phyloP scores from a whole-genome alignment of 495 filamentous ascomycete genomes.

The Podospora conica region DNA sequence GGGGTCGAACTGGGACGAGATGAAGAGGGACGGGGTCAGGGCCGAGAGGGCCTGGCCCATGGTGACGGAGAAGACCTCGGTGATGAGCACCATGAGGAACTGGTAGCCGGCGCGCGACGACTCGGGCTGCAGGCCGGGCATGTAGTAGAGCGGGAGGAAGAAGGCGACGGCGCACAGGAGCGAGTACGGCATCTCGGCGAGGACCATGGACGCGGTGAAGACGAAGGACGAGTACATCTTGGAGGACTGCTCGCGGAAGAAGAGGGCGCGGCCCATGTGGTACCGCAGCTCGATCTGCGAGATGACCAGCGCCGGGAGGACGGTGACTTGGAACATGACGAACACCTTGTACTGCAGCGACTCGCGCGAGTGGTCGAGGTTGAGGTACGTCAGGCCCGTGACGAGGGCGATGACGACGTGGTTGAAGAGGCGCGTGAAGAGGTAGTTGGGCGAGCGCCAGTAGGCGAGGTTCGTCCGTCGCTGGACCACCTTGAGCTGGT shows the following conservation, averaged over 20 bases:
- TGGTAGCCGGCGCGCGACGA: constrained; percentile 66
- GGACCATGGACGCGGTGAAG: constrained; percentile 62
- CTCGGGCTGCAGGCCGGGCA: constrained; percentile 53
- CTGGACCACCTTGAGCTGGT: constrained; percentile 63
- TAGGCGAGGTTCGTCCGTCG: constrained; percentile 59
- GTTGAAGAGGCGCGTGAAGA: constrained; percentile 71
- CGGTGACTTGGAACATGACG: constrained; percentile 75
- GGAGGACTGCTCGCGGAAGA: constrained; percentile 70
- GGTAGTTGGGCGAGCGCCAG: constrained; percentile 71
- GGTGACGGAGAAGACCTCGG: constrained; percentile 69
- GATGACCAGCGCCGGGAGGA: constrained; percentile 69
- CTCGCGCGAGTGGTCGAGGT: constrained; percentile 60
- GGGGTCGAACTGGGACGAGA: constrained; percentile 67
- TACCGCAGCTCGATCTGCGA: constrained; percentile 74
- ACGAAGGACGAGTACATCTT: constrained; percentile 74
- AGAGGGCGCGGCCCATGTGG: constrained; percentile 64
- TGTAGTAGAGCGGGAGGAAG: constrained; percentile 71
- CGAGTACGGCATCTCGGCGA: constrained; percentile 72
- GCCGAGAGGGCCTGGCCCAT: constrained; percentile 64
- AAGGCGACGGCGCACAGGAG: constrained; percentile 67
- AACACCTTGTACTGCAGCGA: constrained; percentile 76
- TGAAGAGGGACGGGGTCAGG: constrained; percentile 62
- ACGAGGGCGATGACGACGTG: constrained; percentile 66
- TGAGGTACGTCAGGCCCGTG: constrained; percentile 65
- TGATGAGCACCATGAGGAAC: constrained; percentile 74